Percentiles rank a stretch among this genome's conserved stretches.
phyloP scores from a whole-genome alignment of 2,329 filamentous ascomycete genomes.

The Pseudogymnoascus pannorum region DNA sequence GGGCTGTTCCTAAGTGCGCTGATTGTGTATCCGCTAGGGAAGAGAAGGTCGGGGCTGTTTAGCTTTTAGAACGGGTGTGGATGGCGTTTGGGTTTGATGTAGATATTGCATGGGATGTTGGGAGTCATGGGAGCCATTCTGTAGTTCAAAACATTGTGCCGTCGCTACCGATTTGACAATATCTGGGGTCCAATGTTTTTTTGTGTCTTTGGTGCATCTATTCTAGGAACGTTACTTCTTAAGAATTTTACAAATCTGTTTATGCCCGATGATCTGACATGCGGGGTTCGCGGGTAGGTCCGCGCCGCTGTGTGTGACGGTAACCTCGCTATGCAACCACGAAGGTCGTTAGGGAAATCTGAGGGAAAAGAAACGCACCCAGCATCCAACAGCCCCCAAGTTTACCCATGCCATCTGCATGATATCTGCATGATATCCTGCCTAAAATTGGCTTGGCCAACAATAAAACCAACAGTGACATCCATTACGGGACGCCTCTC shows the following conservation, averaged over 20 bases:
- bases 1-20: conserved; percentile 34
- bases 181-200: too few species aligned
- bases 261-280: too few species aligned
- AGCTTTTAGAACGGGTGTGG: conserved; percentile 27
- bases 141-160: background rate
- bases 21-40: conserved; percentile 35
- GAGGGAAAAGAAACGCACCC: too few species aligned
- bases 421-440: background rate
- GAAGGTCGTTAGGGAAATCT: too few species aligned
- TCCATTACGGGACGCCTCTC: background rate
- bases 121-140: background rate
- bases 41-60: conserved; percentile 34
- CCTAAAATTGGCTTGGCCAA: background rate
- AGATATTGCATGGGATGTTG: too few species aligned
- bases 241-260: too few species aligned
- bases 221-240: too few species aligned
- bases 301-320: background rate
- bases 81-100: background rate
- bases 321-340: too few species aligned
- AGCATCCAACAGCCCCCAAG: background rate
- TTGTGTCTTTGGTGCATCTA: too few species aligned
- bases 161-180: background rate
- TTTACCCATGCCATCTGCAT: background rate
- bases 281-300: conserved; percentile 2
- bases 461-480: background rate